Evolutionary conservation across 352 stramenopile species (phyloP).

Genomic region (Globisporangium alternatum): DNA sequence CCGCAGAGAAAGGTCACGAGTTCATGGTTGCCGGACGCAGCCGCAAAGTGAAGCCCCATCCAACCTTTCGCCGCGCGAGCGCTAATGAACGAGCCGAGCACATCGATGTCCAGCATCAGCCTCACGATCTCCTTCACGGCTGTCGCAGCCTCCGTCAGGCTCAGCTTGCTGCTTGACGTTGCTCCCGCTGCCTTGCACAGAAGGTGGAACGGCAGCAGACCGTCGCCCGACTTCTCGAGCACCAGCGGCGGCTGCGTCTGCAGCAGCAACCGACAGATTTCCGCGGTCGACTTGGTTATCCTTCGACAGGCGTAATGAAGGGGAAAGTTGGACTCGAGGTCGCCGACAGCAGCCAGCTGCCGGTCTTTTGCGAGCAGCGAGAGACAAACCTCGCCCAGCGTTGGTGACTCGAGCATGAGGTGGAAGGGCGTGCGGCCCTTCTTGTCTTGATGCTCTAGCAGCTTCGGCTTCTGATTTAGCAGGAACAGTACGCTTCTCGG

Average conservation of each 20-base stretch:
- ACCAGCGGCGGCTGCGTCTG: slow-evolving; percentile 30
- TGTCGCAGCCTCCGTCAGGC: slow-evolving; percentile 16
- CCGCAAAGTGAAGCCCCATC: slow-evolving; percentile 51
- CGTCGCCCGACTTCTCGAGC: slow-evolving; percentile 35
- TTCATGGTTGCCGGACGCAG: slow-evolving; percentile 45
- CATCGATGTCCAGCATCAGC: slow-evolving; percentile 56
- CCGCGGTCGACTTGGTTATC: slow-evolving; percentile 42
- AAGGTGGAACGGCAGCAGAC: slow-evolving; percentile 43
- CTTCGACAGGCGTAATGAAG: slow-evolving; percentile 66
- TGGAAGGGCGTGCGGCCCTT: slow-evolving; percentile 54
- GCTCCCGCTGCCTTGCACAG: slow-evolving; percentile 34
- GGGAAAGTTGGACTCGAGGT: slow-evolving; percentile 43
- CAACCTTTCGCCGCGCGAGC: slow-evolving; percentile 39
- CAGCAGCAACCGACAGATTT: slow-evolving; percentile 50
- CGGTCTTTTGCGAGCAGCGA: slow-evolving; percentile 29
- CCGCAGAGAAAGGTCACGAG: slow-evolving; percentile 37
- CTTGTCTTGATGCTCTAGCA: slow-evolving; percentile 55
- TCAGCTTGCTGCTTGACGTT: neutral
- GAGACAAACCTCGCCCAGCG: slow-evolving; percentile 50
- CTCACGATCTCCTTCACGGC: slow-evolving; percentile 35
- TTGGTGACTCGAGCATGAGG: slow-evolving; percentile 41
- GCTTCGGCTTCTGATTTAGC: slow-evolving; percentile 34
- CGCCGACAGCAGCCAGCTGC: slow-evolving; percentile 35
- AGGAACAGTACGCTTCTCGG: slow-evolving; percentile 33
- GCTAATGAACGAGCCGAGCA: slow-evolving; percentile 52